Conservation (phyloP, 2,329 filamentous ascomycete genomes). For the Ophiostoma piceae region DNA sequence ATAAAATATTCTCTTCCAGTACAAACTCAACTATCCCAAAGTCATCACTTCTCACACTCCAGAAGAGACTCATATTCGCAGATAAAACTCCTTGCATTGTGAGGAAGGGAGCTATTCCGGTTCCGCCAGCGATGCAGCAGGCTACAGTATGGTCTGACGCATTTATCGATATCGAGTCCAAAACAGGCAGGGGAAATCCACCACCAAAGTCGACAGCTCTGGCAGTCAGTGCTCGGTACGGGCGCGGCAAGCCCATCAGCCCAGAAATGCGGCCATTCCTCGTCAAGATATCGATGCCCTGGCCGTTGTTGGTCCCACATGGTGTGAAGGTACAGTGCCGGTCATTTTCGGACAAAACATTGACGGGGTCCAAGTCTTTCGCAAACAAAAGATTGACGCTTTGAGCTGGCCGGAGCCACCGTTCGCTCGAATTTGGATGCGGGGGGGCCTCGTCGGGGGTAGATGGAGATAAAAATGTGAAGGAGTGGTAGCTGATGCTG, state of each 20-base stretch:
- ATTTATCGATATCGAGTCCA: neutral
- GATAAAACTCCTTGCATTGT: neutral
- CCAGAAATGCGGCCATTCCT: conserved; percentile 28
- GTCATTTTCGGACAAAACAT: neutral
- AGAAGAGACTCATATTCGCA: neutral
- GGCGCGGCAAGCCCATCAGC: conserved; percentile 27
- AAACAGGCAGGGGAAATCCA: conserved; percentile 2
- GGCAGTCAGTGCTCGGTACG: conserved; percentile 22
- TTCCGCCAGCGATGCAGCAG: neutral
- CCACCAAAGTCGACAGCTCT: conserved; percentile 25
- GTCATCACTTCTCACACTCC: neutral
- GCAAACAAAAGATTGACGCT: neutral
- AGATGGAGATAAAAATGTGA: conserved; percentile 22
- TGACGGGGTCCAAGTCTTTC: neutral
- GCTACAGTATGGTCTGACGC: neutral
- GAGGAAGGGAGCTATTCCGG: neutral
- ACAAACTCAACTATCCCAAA: neutral
- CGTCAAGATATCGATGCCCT: conserved; percentile 18
- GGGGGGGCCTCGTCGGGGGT: conserved; percentile 9
- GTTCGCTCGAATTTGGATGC: neutral
- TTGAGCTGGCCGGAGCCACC: neutral
- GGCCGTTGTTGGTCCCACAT: neutral
- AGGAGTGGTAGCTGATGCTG: conserved; percentile 20
- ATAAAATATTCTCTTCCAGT: neutral
- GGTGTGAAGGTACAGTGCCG: neutral